These are phyloP conservation scores for Cicer chorassanicum DNA, from an alignment of 306 rosid species.

Conservation along the genomic window DNA sequence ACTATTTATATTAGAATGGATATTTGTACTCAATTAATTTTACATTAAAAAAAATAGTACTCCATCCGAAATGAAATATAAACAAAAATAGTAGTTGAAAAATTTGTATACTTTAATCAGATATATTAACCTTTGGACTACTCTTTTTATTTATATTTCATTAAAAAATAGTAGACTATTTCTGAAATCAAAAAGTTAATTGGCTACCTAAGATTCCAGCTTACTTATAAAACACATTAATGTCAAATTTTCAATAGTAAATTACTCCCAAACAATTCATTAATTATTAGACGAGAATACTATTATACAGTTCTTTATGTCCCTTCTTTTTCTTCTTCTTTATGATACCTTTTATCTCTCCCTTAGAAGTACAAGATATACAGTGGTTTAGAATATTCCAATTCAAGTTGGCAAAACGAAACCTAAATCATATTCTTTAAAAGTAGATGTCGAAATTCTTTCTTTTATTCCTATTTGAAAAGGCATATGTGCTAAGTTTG, in stretches of 20 bases:
- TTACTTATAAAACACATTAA: neutral
- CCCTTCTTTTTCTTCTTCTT: too few species aligned
- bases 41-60: too few species aligned
- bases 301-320: neutral
- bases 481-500: constrained; percentile 48
- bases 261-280: neutral
- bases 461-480: neutral
- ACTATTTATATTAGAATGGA: too few species aligned
- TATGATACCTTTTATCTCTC: neutral
- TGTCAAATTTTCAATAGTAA: neutral
- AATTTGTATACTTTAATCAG: too few species aligned
- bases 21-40: too few species aligned
- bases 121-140: too few species aligned
- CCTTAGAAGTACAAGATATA: constrained; percentile 22
- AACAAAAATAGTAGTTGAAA: too few species aligned
- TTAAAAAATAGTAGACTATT: too few species aligned
- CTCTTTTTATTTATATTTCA: too few species aligned
- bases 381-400: constrained; percentile 17
- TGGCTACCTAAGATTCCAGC: neutral
- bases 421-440: constrained; percentile 33
- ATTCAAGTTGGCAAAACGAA: constrained; percentile 36
- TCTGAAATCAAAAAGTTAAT: too few species aligned
- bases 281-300: neutral
- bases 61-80: too few species aligned
- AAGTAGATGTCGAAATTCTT: constrained; percentile 25